Percentiles rank a stretch among this genome's conserved stretches.
phyloP scores from a whole-genome alignment of 139 green algal genomes.

The Medakamo hakoo region DNA sequence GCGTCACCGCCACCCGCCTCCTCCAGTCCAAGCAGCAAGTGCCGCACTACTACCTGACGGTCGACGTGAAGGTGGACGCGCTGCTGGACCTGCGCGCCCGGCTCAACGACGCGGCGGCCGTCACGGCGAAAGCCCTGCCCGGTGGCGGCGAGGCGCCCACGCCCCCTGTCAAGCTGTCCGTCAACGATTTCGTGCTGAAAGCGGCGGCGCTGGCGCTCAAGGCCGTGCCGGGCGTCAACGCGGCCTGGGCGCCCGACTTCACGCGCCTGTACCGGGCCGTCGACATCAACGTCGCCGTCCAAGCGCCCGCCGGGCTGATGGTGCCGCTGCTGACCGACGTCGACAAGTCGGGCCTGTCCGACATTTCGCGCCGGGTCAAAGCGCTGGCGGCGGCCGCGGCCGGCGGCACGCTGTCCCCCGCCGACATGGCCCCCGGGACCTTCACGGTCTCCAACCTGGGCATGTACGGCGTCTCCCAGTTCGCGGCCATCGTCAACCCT shows the following conservation, averaged over 20 bases:
- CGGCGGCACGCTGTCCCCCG: conserved; percentile 68
- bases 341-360: conserved; percentile 44
- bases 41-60: conserved; percentile 94
- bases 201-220: conserved; percentile 59
- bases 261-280: conserved; percentile 70
- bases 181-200: conserved; percentile 98
- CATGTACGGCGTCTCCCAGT: conserved; percentile 87
- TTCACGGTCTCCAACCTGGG: conserved; percentile 89
- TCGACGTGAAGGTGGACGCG: conserved; percentile 33
- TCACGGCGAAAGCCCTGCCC: conserved; percentile 16
- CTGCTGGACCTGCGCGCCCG: conserved; percentile 40
- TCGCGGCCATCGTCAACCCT: conserved; percentile 93
- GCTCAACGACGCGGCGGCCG: conserved; percentile 40
- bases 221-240: conserved; percentile 63
- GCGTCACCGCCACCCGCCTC: conserved; percentile 71
- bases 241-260: conserved; percentile 70
- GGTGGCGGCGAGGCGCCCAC: too few relatives aligned
- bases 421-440: conserved; percentile 76
- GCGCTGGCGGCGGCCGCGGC: conserved; percentile 61
- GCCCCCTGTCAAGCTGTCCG: conserved; percentile 76
- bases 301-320: conserved; percentile 74
- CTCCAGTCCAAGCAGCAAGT: conserved; percentile 88
- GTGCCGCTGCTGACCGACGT: conserved; percentile 70
- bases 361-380: conserved; percentile 55
- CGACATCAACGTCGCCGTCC: conserved; percentile 60